Evolutionary conservation across 2,329 filamentous ascomycete species (phyloP).

Genomic region (Neopestalotiopsis sp.): DNA sequence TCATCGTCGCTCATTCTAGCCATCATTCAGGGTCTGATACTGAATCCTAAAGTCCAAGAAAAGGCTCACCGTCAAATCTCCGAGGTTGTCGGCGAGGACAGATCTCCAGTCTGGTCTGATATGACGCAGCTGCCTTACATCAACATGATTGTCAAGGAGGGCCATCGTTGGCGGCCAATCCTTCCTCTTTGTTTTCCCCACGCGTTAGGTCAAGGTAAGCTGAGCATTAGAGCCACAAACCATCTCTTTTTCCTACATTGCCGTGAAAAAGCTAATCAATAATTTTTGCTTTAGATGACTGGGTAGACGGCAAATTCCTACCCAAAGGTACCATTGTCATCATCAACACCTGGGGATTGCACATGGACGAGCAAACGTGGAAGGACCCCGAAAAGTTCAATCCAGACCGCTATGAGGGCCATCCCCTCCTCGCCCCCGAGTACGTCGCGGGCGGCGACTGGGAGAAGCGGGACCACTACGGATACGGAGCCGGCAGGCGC

Average conservation of each 20-base stretch:
- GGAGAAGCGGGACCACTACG: conserved; percentile 47
- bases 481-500: conserved; percentile 52
- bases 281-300: conserved; percentile 36
- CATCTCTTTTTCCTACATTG: too few relatives aligned
- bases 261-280: too few relatives aligned
- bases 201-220: conserved; percentile 33
- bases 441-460: conserved; percentile 42
- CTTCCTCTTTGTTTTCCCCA: conserved; percentile 37
- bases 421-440: conserved; percentile 26
- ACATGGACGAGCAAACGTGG: conserved; percentile 34
- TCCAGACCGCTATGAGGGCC: conserved; percentile 32
- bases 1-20: too few relatives aligned
- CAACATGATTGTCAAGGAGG: too few relatives aligned
- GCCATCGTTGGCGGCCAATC: too few relatives aligned
- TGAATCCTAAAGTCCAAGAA: too few relatives aligned
- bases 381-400: conserved; percentile 37
- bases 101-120: too few relatives aligned
- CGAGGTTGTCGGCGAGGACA: too few relatives aligned
- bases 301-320: conserved; percentile 44
- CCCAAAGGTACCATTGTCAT: conserved; percentile 45
- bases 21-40: too few relatives aligned
- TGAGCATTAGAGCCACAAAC: background rate
- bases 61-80: too few relatives aligned
- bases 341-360: conserved; percentile 42
- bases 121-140: too few relatives aligned